Percentiles rank a stretch among this genome's conserved stretches.
These are phyloP conservation scores for Vaucheria bursata DNA, from an alignment of 352 stramenopile genomes.

Conservation along the genomic window DNA sequence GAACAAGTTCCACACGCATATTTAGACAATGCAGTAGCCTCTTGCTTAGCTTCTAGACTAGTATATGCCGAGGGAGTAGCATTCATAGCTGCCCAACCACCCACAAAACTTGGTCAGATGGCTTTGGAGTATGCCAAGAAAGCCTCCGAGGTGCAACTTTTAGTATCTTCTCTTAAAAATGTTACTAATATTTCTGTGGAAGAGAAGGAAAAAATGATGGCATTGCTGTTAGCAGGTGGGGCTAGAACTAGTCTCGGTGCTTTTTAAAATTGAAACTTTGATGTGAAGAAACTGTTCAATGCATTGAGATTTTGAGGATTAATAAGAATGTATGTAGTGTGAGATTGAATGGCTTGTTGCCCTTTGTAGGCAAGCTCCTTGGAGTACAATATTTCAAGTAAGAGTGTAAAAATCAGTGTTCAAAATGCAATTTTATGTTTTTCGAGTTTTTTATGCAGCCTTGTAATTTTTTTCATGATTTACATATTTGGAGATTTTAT, in stretches of 20 bases:
- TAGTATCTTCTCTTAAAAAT: slow-evolving; percentile 10
- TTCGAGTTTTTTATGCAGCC: too few species aligned
- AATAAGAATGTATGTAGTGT: too few species aligned
- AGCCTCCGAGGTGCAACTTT: slow-evolving; percentile 14
- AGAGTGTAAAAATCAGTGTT: too few species aligned
- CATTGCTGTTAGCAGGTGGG: slow-evolving; percentile 26
- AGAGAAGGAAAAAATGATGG: neutral
- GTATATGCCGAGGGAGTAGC: slow-evolving; percentile 93
- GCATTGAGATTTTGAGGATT: too few species aligned
- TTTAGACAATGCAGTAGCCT: slow-evolving; percentile 89
- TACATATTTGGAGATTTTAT: too few species aligned
- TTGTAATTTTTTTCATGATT: too few species aligned
- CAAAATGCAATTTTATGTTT: too few species aligned
- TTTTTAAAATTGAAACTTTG: too few species aligned
- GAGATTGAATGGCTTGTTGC: too few species aligned
- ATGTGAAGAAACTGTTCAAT: too few species aligned
- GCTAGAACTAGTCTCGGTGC: slow-evolving; percentile 33
- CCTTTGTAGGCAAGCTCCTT: too few species aligned
- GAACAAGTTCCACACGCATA: slow-evolving; percentile 85
- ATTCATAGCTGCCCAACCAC: slow-evolving; percentile 83
- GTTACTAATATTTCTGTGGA: neutral
- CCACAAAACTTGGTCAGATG: slow-evolving; percentile 66
- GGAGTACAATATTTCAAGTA: too few species aligned
- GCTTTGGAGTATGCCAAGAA: slow-evolving; percentile 35
- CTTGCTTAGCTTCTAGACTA: slow-evolving; percentile 87